Evolutionary conservation across 2,329 filamentous ascomycete species (phyloP).

Genomic region (Cordyceps pruinosa): DNA sequence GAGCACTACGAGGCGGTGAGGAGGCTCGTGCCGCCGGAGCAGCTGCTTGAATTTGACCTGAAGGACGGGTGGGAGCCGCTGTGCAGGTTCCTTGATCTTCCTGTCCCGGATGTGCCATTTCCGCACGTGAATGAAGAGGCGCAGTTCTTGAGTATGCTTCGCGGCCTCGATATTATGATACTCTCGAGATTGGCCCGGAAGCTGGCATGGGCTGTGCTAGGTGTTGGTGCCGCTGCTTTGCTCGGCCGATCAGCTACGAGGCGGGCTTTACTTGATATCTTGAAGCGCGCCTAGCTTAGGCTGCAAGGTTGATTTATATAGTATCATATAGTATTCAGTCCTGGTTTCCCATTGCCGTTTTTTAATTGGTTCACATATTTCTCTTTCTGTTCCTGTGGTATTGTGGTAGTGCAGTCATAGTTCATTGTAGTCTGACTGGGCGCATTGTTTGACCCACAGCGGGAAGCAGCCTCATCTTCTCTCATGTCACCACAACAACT

Average conservation of each 20-base stretch:
- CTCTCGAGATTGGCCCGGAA: neutral
- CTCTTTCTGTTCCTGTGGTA: no score
- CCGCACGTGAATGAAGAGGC: slow-evolving; percentile 14
- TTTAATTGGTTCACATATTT: neutral
- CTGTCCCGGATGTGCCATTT: slow-evolving; percentile 21
- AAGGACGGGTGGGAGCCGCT: slow-evolving; percentile 30
- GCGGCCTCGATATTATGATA: neutral
- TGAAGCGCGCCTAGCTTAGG: neutral
- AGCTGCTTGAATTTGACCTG: slow-evolving; percentile 24
- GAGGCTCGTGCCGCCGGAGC: slow-evolving; percentile 23
- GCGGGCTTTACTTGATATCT: neutral
- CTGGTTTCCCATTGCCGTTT: neutral
- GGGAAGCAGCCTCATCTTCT: no score
- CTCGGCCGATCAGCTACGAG: neutral
- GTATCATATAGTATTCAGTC: no score
- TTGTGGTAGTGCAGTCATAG: no score
- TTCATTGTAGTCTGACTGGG: no score
- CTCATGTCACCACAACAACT: neutral
- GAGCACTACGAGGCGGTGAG: slow-evolving; percentile 24
- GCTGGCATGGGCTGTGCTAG: neutral
- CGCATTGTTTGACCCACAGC: no score
- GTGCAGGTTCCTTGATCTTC: slow-evolving; percentile 27
- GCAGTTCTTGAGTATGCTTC: neutral
- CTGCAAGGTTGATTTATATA: neutral
- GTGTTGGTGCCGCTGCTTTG: neutral